Conservation (phyloP, 2,329 filamentous ascomycete species). For the Escovopsis sp. region DNA sequence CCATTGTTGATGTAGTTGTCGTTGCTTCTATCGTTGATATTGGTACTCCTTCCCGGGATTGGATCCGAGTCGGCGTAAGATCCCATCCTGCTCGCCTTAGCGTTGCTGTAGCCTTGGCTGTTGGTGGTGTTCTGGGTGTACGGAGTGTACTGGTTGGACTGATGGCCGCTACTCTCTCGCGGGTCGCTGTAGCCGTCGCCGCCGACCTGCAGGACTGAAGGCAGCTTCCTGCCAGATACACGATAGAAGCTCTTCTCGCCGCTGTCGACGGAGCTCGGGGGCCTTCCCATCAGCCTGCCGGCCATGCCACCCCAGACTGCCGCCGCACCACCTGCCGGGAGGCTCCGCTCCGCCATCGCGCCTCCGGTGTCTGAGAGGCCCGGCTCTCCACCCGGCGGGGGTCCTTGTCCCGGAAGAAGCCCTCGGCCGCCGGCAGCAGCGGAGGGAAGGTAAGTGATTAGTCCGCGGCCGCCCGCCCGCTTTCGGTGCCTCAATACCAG, state of each 20-base stretch:
- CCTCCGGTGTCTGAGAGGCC: no score
- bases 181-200: constrained; percentile 48
- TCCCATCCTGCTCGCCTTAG: no score
- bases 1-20: no score
- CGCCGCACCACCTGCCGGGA: constrained; percentile 26
- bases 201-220: constrained; percentile 44
- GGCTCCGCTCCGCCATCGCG: constrained; percentile 32
- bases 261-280: constrained; percentile 15
- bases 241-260: constrained; percentile 47
- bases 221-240: constrained; percentile 48
- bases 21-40: no score
- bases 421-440: constrained; percentile 16
- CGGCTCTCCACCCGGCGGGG: no score
- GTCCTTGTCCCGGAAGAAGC: constrained; percentile 10
- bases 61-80: no score
- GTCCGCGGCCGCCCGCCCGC: constrained; percentile 26
- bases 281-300: constrained; percentile 20
- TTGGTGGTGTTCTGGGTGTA: no score
- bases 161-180: constrained; percentile 28
- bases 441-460: constrained; percentile 27
- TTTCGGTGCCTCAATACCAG: constrained; percentile 41
- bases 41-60: no score
- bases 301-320: constrained; percentile 31
- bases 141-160: constrained; percentile 25
- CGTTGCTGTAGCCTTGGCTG: no score